Conservation (phyloP, 495 filamentous ascomycete species). For the Penicillium tannophilum region DNA sequence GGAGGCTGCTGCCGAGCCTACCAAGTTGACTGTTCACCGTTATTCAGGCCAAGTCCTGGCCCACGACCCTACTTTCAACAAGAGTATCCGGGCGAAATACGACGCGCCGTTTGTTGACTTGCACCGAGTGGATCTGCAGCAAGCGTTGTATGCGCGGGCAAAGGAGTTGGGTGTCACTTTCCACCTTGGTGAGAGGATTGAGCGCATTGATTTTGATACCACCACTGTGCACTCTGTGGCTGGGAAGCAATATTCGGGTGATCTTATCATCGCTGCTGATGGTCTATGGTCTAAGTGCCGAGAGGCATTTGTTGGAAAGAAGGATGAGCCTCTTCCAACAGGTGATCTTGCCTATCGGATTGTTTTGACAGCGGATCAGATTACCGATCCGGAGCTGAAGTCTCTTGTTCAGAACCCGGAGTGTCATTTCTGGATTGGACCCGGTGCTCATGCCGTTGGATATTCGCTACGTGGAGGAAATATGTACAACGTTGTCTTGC, state of each 20-base stretch:
- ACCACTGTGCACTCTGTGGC: slow-evolving; percentile 21
- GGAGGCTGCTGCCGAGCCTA: slow-evolving; percentile 52
- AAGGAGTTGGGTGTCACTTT: slow-evolving; percentile 55
- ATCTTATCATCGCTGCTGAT: slow-evolving; percentile 61
- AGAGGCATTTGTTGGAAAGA: slow-evolving; percentile 48
- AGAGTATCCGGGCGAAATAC: slow-evolving; percentile 44
- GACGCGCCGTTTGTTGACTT: slow-evolving; percentile 58
- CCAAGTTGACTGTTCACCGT: slow-evolving; percentile 57
- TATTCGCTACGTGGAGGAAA: slow-evolving; percentile 64
- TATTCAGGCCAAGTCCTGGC: slow-evolving; percentile 57
- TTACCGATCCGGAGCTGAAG: slow-evolving; percentile 49
- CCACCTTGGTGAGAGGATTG: slow-evolving; percentile 46
- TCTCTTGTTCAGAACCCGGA: slow-evolving; percentile 55
- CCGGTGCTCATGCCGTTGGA: slow-evolving; percentile 62
- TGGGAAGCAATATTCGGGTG: slow-evolving; percentile 14
- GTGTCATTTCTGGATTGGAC: slow-evolving; percentile 74
- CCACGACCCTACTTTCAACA: slow-evolving; percentile 49
- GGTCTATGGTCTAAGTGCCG: slow-evolving; percentile 56
- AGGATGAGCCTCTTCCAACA: slow-evolving; percentile 54
- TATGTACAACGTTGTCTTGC: slow-evolving; percentile 68
- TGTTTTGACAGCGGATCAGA: slow-evolving; percentile 52
- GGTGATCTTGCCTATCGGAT: slow-evolving; percentile 74
- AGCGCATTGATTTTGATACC: slow-evolving; percentile 38
- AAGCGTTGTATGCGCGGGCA: slow-evolving; percentile 53
- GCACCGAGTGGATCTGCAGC: slow-evolving; percentile 61